These are phyloP conservation scores for Ophiocytium majus DNA, from an alignment of 352 stramenopile species.

Conservation along the genomic window DNA sequence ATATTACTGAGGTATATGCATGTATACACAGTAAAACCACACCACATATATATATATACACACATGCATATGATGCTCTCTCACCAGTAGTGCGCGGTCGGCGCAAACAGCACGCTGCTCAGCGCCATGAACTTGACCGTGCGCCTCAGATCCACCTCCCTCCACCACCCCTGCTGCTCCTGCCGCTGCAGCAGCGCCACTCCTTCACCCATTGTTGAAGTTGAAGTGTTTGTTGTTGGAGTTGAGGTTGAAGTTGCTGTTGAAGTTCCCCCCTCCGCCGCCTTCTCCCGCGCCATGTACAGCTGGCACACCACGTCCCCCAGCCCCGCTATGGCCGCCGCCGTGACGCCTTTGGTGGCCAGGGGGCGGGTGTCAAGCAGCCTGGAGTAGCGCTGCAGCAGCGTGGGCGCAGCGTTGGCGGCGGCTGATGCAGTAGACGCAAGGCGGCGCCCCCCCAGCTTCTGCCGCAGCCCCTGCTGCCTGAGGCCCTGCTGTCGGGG, in stretches of 20 bases:
- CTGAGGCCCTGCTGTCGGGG: too few relatives aligned
- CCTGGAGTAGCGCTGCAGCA: conserved; percentile 17
- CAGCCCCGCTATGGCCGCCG: conserved; percentile 31
- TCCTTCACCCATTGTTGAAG: background rate
- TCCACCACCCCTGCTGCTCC: background rate
- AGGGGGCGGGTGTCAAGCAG: conserved; percentile 38
- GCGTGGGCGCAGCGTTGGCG: too few relatives aligned
- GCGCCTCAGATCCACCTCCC: background rate
- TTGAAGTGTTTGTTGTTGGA: background rate
- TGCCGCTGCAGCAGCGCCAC: background rate
- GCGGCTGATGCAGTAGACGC: too few relatives aligned
- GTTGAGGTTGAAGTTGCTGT: background rate
- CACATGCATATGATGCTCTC: too few relatives aligned
- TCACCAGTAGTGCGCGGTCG: conserved; percentile 14
- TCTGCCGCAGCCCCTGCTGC: too few relatives aligned
- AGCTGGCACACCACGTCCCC: background rate
- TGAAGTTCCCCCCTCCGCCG: background rate
- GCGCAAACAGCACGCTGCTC: conserved; percentile 17
- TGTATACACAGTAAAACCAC: too few relatives aligned
- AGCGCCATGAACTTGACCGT: background rate
- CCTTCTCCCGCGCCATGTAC: background rate
- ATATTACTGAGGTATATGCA: too few relatives aligned
- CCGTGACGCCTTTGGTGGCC: conserved; percentile 39
- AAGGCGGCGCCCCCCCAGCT: too few relatives aligned
- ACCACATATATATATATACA: too few relatives aligned